phyloP scores from a whole-genome alignment of 1,284 basidiomycete species.

The Ustilago curta region DNA sequence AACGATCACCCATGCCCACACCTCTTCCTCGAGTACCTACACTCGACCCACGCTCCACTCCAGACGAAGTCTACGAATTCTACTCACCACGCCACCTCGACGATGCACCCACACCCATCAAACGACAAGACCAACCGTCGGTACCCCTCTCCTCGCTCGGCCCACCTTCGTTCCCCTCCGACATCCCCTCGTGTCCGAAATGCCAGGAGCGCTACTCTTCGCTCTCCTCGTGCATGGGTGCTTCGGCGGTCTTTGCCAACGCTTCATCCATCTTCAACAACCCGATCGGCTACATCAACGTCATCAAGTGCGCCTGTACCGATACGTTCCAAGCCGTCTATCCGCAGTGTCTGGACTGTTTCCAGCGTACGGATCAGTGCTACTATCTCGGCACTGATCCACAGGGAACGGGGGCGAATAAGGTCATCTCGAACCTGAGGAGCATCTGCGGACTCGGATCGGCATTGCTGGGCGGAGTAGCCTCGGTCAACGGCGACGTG shows the following conservation, averaged over 20 bases:
- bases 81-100: conserved; percentile 33
- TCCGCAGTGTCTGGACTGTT: conserved; percentile 79
- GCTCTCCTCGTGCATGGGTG: conserved; percentile 57
- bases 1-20: conserved; percentile 31
- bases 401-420: conserved; percentile 54
- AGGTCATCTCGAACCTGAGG: conserved; percentile 52
- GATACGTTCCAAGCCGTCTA: conserved; percentile 77
- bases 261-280: conserved; percentile 57
- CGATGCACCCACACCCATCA: conserved; percentile 5
- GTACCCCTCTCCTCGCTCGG: conserved; percentile 48
- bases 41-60: conserved; percentile 30
- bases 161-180: conserved; percentile 51
- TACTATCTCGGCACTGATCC: conserved; percentile 60
- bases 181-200: conserved; percentile 54
- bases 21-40: conserved; percentile 26
- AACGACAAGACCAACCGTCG: conserved; percentile 43
- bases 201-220: conserved; percentile 53
- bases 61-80: conserved; percentile 51
- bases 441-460: conserved; percentile 54
- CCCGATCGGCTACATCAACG: conserved; percentile 60
- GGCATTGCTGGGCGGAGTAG: conserved; percentile 54
- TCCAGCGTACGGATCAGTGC: conserved; percentile 60
- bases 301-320: conserved; percentile 78
- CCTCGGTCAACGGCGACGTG: conserved; percentile 38
- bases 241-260: conserved; percentile 52